Conservation (phyloP, 148 eudicot species). For the Cornus controversa region DNA sequence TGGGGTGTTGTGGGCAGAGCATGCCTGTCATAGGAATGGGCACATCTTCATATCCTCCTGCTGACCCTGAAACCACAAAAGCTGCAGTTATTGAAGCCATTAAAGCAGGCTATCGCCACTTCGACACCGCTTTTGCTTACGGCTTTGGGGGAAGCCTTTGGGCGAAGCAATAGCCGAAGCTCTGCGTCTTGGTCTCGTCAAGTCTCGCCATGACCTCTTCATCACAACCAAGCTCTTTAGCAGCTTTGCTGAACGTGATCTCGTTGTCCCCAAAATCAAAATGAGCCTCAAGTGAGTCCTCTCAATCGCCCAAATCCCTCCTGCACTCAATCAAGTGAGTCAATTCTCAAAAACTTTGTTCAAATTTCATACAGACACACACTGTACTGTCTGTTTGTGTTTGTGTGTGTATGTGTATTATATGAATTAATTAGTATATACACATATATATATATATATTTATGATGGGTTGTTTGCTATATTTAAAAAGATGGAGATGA, state of each 20-base stretch:
- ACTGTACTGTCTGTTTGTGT: no score
- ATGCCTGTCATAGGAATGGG: conserved; percentile 58
- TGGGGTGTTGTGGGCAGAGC: conserved; percentile 6
- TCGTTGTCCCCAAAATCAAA: conserved; percentile 44
- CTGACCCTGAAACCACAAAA: conserved; percentile 30
- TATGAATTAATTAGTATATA: no score
- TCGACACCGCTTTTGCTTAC: conserved; percentile 56
- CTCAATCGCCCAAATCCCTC: conserved; percentile 59
- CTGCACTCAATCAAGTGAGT: conserved; percentile 74
- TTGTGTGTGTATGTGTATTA: no score
- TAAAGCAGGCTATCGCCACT: conserved; percentile 49
- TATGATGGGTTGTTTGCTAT: no score
- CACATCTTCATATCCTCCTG: conserved; percentile 45
- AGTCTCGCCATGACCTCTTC: conserved; percentile 55
- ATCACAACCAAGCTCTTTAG: conserved; percentile 64
- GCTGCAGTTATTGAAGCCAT: conserved; percentile 44
- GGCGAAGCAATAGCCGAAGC: conserved; percentile 52
- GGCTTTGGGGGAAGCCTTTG: conserved; percentile 41
- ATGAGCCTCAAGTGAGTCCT: conserved; percentile 52
- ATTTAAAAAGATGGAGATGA: conserved; percentile 62
- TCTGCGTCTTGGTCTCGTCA: conserved; percentile 38
- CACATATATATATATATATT: no score
- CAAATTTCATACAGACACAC: no score
- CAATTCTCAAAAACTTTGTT: background rate
- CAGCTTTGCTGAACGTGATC: conserved; percentile 45